Percentiles rank a stretch among this genome's conserved stretches.
These are phyloP conservation scores for Daldinia grandis DNA, from an alignment of 495 filamentous ascomycete genomes.

Conservation along the genomic window DNA sequence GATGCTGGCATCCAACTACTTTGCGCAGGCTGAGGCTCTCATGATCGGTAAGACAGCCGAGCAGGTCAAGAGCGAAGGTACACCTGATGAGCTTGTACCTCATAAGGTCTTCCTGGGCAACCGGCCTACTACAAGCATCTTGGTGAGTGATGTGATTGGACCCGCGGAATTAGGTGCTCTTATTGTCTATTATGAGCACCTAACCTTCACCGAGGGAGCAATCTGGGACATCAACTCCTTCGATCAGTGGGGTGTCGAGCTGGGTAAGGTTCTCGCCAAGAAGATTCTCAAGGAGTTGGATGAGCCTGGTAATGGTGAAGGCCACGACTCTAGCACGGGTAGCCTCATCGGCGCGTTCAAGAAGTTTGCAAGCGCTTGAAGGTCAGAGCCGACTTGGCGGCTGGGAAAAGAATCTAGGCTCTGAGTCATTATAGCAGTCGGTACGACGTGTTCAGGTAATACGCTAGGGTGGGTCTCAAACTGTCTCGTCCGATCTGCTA, in stretches of 20 bases:
- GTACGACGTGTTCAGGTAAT: conserved; percentile 14
- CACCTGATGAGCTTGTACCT: conserved; percentile 82
- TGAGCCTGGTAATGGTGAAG: conserved; percentile 68
- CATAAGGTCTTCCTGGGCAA: conserved; percentile 99
- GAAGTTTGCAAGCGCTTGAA: conserved; percentile 60
- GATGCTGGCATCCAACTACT: conserved; percentile 99
- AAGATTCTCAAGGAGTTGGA: conserved; percentile 85
- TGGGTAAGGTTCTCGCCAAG: conserved; percentile 95
- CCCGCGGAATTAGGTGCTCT: conserved; percentile 91
- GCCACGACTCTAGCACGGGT: conserved; percentile 86
- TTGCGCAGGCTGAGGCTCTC: conserved; percentile 95
- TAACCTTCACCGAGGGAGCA: conserved; percentile 97
- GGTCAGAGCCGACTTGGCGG: conserved; percentile 29
- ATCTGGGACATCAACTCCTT: conserved; percentile 99
- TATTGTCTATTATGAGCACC: conserved; percentile 98
- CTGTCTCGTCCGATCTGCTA: background rate
- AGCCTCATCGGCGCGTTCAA: conserved; percentile 88
- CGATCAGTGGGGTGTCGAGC: conserved; percentile 99
- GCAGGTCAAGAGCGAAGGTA: conserved; percentile 88
- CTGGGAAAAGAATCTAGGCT: conserved; percentile 27
- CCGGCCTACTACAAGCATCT: conserved; percentile 92
- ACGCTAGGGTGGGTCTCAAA: background rate
- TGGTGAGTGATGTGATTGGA: conserved; percentile 89
- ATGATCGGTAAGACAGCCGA: conserved; percentile 98
- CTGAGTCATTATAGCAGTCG: conserved; percentile 13